These are phyloP conservation scores for Aspergillus homomorphus DNA, from an alignment of 495 filamentous ascomycete genomes.

Conservation along the genomic window DNA sequence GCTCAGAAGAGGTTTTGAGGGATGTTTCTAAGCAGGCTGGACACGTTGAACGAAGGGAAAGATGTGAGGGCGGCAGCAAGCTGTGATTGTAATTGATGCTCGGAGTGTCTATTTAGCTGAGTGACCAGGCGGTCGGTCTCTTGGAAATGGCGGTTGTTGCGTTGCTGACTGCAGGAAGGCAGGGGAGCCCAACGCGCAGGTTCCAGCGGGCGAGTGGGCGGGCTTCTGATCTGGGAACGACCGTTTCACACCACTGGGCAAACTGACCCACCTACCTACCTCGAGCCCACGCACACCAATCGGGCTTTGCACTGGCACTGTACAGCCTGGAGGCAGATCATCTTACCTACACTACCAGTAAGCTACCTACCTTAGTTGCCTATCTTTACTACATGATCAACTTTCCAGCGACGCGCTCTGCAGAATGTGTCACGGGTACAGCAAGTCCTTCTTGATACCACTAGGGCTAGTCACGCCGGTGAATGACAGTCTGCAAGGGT, in stretches of 20 bases:
- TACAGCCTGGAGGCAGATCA: too few species aligned
- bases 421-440: neutral
- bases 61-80: slow-evolving; percentile 5
- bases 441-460: neutral
- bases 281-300: slow-evolving; percentile 12
- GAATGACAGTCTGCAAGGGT: neutral
- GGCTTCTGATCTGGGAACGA: slow-evolving; percentile 8
- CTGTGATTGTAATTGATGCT: slow-evolving; percentile 5
- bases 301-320: slow-evolving; percentile 15
- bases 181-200: slow-evolving; percentile 31
- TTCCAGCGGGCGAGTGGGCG: slow-evolving; percentile 9
- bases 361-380: too few species aligned
- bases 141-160: slow-evolving; percentile 26
- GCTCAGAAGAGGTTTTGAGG: neutral
- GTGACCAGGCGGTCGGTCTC: slow-evolving; percentile 23
- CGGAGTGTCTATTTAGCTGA: slow-evolving; percentile 10
- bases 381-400: too few species aligned
- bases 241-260: slow-evolving; percentile 28
- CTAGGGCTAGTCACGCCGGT: neutral
- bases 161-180: slow-evolving; percentile 34
- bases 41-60: slow-evolving; percentile 2
- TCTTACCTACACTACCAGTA: slow-evolving; percentile 14
- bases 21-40: neutral
- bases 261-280: slow-evolving; percentile 2
- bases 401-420: slow-evolving; percentile 9